Evolutionary conservation across 306 rosid genomes (phyloP), one percentile per base, ranked within the genome.

Genomic region (Cicer judaicum): DNA sequence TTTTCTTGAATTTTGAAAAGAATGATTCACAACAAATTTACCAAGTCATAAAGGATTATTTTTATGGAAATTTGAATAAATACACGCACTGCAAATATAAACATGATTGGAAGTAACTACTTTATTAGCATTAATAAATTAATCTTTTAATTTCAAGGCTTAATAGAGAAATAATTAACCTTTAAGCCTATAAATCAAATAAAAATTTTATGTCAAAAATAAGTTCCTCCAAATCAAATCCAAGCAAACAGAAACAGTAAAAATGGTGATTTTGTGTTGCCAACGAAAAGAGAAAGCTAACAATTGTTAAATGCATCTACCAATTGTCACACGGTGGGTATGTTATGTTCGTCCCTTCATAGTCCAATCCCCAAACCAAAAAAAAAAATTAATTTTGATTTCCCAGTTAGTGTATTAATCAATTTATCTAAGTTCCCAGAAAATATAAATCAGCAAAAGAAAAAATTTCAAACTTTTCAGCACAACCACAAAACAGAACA

Each of bases 211-310:
- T 44, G 43, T 44, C n/a, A 15, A 72, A 71, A 19, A 49, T 38
- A 66, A 72, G 65, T 15, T 72, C 49, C 44, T 19, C 69, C 12
- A 70, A 40, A 73, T 64, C 71, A 75, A 73, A 61, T 63, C 61
- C 77, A 54, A 47, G 41, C 66, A 73, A 40, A 24, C 60, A 50
- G 62, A 54, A 70, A 69, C 48, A 47, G 15, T 49, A 21, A 50
- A 68, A 3, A 74, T 69, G 19, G 73, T 19, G 49, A 39, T 66
- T 79, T 59, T 73, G 40, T 21, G 7, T 70, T 53, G 69, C 3
- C 53, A 79, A 56, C 65, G 43, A 55, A 76, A 84, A 72, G 75
- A 73, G 68, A 61, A 49, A 68, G 18, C 72, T 10, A 76, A 38
- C 18, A 68, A 60, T 79, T 70, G 16, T 21, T 49, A 74, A 63